Conservation (phyloP, 768 basidiomycete species). For the Piloderma croceum region DNA sequence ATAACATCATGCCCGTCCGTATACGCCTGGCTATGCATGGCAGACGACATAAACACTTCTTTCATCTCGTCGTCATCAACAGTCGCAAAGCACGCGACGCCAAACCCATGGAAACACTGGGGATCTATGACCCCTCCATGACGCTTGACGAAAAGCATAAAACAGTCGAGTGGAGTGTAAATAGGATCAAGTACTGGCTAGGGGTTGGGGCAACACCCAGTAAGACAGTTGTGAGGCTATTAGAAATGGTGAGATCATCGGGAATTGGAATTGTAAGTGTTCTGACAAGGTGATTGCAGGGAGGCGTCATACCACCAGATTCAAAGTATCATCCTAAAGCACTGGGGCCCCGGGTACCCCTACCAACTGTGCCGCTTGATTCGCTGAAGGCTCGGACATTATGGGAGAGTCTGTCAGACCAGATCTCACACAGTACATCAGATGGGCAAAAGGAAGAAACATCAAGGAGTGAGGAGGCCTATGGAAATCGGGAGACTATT, state of each 20-base stretch:
- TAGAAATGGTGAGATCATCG: conserved; percentile 80
- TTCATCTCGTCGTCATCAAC: conserved; percentile 83
- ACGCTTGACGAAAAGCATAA: conserved; percentile 50
- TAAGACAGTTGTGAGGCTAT: conserved; percentile 65
- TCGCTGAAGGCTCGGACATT: too few relatives aligned
- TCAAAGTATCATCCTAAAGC: conserved; percentile 49
- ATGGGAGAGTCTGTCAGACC: too few relatives aligned
- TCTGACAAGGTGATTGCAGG: conserved; percentile 32
- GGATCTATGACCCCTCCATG: conserved; percentile 73
- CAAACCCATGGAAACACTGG: conserved; percentile 82
- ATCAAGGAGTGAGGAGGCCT: too few relatives aligned
- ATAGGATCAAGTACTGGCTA: conserved; percentile 88
- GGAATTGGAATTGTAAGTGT: not conserved
- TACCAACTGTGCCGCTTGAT: too few relatives aligned
- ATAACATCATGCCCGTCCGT: conserved; percentile 64
- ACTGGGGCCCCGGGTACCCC: conserved; percentile 10
- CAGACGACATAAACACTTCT: conserved; percentile 63
- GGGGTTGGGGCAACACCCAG: conserved; percentile 79
- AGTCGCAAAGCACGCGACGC: conserved; percentile 69
- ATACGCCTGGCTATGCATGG: conserved; percentile 84
- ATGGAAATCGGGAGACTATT: too few relatives aligned
- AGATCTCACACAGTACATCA: too few relatives aligned
- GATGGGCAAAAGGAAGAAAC: too few relatives aligned
- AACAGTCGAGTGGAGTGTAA: conserved; percentile 83
- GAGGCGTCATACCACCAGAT: conserved; percentile 52